Base-by-base conservation (phyloP, 179 eudicot genomes). In the Patellifolia procumbens region DNA sequence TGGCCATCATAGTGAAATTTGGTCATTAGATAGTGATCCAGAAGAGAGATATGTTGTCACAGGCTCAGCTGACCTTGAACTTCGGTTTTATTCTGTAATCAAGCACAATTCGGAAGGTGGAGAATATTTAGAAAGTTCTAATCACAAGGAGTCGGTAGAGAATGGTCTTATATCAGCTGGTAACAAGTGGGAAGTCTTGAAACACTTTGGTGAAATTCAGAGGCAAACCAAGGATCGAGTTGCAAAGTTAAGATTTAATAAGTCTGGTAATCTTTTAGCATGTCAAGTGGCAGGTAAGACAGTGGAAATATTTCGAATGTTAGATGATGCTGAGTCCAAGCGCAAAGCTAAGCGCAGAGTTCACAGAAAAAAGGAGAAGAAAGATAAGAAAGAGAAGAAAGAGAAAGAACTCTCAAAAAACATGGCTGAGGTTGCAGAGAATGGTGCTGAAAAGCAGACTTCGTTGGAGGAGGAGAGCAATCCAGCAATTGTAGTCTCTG, bases 1-100 rank as follows among this genome's bases (percentile, higher is more conserved):
- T 80, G 98, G 99, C 24, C 99, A 95, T 84, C 99, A 93, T 78
- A 91, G 91, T 81, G 99, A 95, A 85, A 91, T 95, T 76, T 95
- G 99, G 99, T 95, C 99, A 15, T 75, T 93, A 58, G 98, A 88
- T 83, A 76, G 83, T 63, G 97, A 93, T 78, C 87, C 90, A 15
- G 89, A 86, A 75, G 94, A 95, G 85, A 93, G 88, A 62, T 95
- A 82, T 78, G 80, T 93, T 77, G 98, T 90, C 68, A 85, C 91
- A 67, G 99, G 99, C 62, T 95, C 99, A 35, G 93, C 95, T 4
- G 99, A 95, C 77, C 89, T 86, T 7, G 98, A 90, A 75, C 97
- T 95, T 67, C 86, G 99, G 74, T 90, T 95, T 85, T 95, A 89
- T 74, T 79, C 78, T 9, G 74, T 93, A 73, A 16, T 60, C 67